Percentiles rank a stretch among this genome's conserved stretches.
These are phyloP conservation scores for Themeda triandra DNA, from an alignment of 176 grass and related monocot species.

Conservation along the genomic window DNA sequence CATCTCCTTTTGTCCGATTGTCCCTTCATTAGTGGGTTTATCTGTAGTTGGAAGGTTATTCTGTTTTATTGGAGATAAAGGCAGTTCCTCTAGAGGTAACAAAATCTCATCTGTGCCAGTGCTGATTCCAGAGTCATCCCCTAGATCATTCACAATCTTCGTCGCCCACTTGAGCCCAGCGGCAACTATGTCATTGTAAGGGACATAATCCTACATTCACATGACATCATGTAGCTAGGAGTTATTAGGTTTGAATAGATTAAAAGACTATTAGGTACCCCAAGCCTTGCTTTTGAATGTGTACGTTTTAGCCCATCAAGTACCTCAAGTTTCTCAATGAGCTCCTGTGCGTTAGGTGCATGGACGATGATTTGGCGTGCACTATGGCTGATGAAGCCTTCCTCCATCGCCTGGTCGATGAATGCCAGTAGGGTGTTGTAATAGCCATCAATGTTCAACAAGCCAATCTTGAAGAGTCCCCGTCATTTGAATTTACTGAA, in stretches of 20 bases:
- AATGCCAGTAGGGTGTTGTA: constrained; percentile 62
- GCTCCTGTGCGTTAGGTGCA: constrained; percentile 31
- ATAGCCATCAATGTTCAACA: constrained; percentile 73
- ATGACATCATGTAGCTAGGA: not conserved
- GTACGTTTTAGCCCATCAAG: too few relatives aligned
- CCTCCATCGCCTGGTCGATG: constrained; percentile 63
- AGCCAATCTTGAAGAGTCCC: constrained; percentile 38
- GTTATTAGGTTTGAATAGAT: too few relatives aligned
- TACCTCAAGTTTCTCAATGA: constrained; percentile 55
- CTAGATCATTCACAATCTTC: not conserved
- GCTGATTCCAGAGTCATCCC: not conserved
- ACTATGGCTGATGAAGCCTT: constrained; percentile 51
- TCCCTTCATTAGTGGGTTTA: too few relatives aligned
- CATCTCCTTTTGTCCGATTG: too few relatives aligned
- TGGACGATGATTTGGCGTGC: constrained; percentile 52
- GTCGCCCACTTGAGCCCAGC: constrained; percentile 23
- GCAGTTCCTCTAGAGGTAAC: too few relatives aligned
- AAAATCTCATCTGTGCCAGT: not conserved
- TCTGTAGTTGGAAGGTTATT: too few relatives aligned
- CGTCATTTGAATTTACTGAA: not conserved
- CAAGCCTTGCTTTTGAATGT: too few relatives aligned
- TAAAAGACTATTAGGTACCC: too few relatives aligned
- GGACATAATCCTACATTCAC: constrained; percentile 7
- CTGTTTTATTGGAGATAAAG: too few relatives aligned
- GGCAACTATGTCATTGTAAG: constrained; percentile 14